Evolutionary conservation across 2,329 filamentous ascomycete genomes (phyloP).

Genomic region (Dactylellina parvicollis): DNA sequence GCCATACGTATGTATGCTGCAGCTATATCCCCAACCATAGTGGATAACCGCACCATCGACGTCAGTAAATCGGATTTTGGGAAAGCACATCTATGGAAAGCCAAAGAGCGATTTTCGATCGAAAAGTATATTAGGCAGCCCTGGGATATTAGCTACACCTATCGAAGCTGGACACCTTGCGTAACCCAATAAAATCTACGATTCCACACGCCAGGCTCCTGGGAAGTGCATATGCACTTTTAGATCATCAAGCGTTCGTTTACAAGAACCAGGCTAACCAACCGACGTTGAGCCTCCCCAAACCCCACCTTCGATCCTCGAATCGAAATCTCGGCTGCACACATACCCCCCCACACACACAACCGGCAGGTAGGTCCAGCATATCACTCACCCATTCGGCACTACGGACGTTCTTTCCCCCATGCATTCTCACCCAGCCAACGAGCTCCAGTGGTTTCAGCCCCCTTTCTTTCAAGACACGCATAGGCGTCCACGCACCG

Average conservation of each 20-base stretch:
- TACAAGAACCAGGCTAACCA: constrained; percentile 8
- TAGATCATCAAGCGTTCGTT: constrained; percentile 17
- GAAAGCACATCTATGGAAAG: neutral
- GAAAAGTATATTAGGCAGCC: constrained; percentile 42
- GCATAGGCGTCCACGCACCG: neutral
- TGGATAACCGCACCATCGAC: neutral
- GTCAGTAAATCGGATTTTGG: neutral
- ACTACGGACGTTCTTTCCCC: constrained; percentile 17
- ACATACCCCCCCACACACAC: constrained; percentile 26
- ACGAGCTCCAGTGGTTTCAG: constrained; percentile 32
- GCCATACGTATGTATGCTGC: neutral
- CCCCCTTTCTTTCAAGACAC: constrained; percentile 16
- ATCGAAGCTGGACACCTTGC: constrained; percentile 3
- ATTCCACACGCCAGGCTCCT: constrained; percentile 47
- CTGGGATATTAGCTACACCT: constrained; percentile 3
- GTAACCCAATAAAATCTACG: constrained; percentile 29
- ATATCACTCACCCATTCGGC: constrained; percentile 27
- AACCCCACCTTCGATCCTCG: neutral
- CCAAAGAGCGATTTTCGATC: neutral
- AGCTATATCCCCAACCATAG: neutral
- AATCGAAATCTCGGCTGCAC: constrained; percentile 2
- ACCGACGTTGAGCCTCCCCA: constrained; percentile 20
- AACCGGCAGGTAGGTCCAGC: constrained; percentile 18
- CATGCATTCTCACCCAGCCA: constrained; percentile 30
- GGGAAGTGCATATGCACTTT: constrained; percentile 38